Base-by-base conservation (phyloP, 2,329 filamentous ascomycete genomes). In the Neofusicoccum kwambonambiense region DNA sequence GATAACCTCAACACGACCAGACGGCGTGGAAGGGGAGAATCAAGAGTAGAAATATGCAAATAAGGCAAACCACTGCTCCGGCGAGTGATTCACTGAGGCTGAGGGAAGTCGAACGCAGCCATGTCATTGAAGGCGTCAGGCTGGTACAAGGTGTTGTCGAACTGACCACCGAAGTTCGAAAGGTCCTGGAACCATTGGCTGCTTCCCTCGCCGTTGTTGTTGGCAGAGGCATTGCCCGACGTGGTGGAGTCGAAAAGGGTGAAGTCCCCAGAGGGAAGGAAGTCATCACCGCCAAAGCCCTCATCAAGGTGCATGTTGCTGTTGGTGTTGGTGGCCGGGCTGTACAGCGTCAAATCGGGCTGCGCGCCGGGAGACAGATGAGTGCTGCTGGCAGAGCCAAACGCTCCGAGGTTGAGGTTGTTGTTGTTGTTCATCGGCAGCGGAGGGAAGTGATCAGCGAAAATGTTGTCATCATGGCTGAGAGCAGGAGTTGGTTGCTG, bases 301-400 rank as follows among this genome's bases (percentile, higher is more conserved):
- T 92, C 89, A 66, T 92, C 89, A 31, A 80, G 68, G 37, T 76
- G 77, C 77, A 87, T 81, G 17, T 80, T 79, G 66, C 87, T 76
- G 0, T 88, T 88, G 35, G n/a, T 57, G 39, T 44, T 42, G 37
- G 37, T 39, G 47, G 83, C 83, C 54, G 90, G 87, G 9, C 89
- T 90, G 76, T 84, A 90, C 37, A 92, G 83, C 79, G 91, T 90
- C 1, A 87, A 80, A 66, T 89, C 88, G 41, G 85, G 83, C 70
- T 91, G 89, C 4, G 88, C 90, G 62, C 83, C 82, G 8, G 89
- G 89, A 3, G 90, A 92, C 67, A 92, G 84, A 67, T 91, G 88
- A 41, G 76, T 73, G 6, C 77, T 70, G 42, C 72, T 68, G n/a
- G 68, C 50, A 4, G 45, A 22, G 35, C 42, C 45, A 44, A 52